Percentiles rank a stretch among this genome's conserved stretches.
Evolutionary conservation across 495 filamentous ascomycete genomes (phyloP).

Genomic region (Podospora comata): DNA sequence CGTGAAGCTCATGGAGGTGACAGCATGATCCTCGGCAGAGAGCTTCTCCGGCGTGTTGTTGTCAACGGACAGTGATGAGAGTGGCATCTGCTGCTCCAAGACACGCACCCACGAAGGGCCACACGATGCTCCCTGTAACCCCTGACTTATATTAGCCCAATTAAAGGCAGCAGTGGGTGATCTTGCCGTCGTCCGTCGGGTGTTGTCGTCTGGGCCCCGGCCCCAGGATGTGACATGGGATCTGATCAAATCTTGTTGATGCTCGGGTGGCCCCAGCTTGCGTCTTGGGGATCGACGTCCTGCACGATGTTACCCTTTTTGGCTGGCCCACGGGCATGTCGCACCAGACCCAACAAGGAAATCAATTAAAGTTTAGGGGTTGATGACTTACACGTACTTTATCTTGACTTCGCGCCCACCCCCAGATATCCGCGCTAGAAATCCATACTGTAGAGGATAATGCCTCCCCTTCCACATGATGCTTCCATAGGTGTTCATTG

Average conservation of each 20-base stretch:
- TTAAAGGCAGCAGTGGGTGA: conserved; percentile 23
- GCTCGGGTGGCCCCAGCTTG: conserved; percentile 19
- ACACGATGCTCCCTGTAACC: conserved; percentile 15
- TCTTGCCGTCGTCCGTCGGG: conserved; percentile 14
- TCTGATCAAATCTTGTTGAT: conserved; percentile 22
- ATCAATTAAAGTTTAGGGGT: conserved; percentile 9
- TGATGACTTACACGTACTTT: not conserved
- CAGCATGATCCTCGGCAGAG: not conserved
- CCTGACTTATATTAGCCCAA: conserved; percentile 31
- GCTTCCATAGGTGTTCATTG: not conserved
- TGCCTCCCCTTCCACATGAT: not conserved
- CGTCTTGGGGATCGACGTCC: conserved; percentile 19
- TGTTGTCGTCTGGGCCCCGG: conserved; percentile 6
- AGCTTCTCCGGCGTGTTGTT: not conserved
- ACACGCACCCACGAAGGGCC: conserved; percentile 7
- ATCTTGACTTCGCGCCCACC: not conserved
- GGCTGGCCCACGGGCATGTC: conserved; percentile 18
- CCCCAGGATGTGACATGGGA: conserved; percentile 29
- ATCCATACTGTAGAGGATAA: not conserved
- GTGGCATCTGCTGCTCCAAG: not conserved
- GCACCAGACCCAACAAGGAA: conserved; percentile 25
- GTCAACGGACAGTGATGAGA: not conserved
- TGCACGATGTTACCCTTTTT: conserved; percentile 29
- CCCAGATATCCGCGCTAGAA: not conserved
- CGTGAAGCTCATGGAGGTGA: not conserved